Evolutionary conservation across 2,329 filamentous ascomycete genomes (phyloP), one percentile per base, ranked within the genome.

Genomic region (Neobulgaria alba): DNA sequence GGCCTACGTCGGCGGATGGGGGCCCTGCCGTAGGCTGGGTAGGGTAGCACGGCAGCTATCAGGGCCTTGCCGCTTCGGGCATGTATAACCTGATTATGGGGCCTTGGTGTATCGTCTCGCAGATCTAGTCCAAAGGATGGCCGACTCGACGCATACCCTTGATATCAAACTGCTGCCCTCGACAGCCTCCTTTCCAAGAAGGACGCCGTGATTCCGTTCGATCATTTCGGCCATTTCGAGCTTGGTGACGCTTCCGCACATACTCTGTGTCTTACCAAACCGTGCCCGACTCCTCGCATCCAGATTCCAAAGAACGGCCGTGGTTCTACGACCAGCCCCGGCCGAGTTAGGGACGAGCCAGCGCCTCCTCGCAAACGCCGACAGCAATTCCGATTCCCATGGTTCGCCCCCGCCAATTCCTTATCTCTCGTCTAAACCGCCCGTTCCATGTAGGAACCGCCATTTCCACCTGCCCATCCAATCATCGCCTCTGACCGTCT

Each of bases 1-100:
- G 60, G 64, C 44, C 63, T 58, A 53, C 65, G 62, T 51, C 67
- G 51, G 53, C 67, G 54, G 51, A 57, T 56, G n/a, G 63, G 48
- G 50, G 63, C 46, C 56, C 57, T 53, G 57, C 61, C 41, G 61
- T n/a, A n/a, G n/a, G n/a, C n/a, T n/a, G 4, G 19, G 39, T 23
- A 40, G 38, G 43, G 29, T 39, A 30, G 18, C 17, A 47, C 34
- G 47, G 43, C 43, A 44, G 41, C 34, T 47, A 49, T 49, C 47
- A 42, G 29, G n/a, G 8, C 17, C 38, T 39, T 29, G 16, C 43
- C 33, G 31, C 26, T 41, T 47, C 42, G 30, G 44, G 47, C 15
- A 49, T 41, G 41, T 49, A n/a, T 41, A 49, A 29, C 47, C 47
- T 49, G 44, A 26, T 37, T n/a, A n/a, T n/a, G n/a, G n/a, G n/a